A percentile compares a stretch with the other conserved stretches of the same genome.
These are phyloP conservation scores for Raddia distichophylla DNA, from an alignment of 176 grass and related monocot genomes.

Conservation along the genomic window DNA sequence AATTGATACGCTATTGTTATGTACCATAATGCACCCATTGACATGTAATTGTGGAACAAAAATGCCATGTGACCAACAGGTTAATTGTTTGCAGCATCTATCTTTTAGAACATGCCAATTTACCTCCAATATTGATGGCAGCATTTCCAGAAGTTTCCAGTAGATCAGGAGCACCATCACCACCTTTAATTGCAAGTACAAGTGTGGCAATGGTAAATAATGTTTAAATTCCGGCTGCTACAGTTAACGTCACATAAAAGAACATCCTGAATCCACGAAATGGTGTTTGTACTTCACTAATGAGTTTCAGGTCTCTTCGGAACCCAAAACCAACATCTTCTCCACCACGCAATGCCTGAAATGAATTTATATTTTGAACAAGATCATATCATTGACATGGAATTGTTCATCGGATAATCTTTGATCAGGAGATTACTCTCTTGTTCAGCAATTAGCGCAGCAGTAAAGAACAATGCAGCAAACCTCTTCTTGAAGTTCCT, in stretches of 20 bases:
- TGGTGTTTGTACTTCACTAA: conserved; percentile 97
- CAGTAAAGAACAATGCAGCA: too few relatives aligned
- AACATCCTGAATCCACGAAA: conserved; percentile 95
- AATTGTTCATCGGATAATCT: too few relatives aligned
- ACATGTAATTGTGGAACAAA: conserved; percentile 21
- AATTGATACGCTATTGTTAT: not conserved
- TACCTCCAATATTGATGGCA: conserved; percentile 94
- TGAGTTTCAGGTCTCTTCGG: conserved; percentile 89
- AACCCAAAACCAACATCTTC: conserved; percentile 91
- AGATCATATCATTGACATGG: too few relatives aligned
- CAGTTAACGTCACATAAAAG: conserved; percentile 90
- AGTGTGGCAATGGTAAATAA: conserved; percentile 93
- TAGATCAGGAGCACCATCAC: conserved; percentile 83
- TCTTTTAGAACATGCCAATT: conserved; percentile 45
- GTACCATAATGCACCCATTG: not conserved
- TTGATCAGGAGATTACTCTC: too few relatives aligned
- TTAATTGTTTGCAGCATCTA: not conserved
- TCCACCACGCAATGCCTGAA: conserved; percentile 81
- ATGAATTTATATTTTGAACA: conserved; percentile 25
- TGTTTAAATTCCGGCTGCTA: conserved; percentile 84
- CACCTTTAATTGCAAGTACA: conserved; percentile 75
- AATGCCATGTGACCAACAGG: not conserved
- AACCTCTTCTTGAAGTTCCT: too few relatives aligned
- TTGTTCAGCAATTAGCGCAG: too few relatives aligned
- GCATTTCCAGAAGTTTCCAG: conserved; percentile 81